Conservation (phyloP, 768 basidiomycete species). For the Gelatoporia subvermispora region DNA sequence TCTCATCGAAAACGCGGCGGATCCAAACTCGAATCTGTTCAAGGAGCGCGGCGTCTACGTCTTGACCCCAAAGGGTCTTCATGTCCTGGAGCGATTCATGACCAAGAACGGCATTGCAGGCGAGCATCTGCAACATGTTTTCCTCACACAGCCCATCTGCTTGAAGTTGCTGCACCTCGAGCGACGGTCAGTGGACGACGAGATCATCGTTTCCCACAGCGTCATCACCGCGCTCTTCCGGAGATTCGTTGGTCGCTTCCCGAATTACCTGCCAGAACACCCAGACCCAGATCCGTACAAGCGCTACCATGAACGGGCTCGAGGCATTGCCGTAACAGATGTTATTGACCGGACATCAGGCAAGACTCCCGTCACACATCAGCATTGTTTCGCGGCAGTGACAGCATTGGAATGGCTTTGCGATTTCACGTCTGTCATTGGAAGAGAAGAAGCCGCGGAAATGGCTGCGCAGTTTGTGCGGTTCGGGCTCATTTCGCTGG, state of each 20-base stretch:
- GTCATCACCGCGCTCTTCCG: conserved; percentile 94
- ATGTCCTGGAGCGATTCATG: conserved; percentile 99
- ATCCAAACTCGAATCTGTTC: conserved; percentile 84
- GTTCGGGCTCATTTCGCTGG: conserved; percentile 83
- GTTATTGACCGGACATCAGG: conserved; percentile 61
- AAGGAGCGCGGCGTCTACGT: conserved; percentile 97
- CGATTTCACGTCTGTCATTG: conserved; percentile 94
- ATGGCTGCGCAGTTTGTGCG: conserved; percentile 97
- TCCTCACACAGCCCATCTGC: conserved; percentile 90
- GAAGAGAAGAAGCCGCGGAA: conserved; percentile 94
- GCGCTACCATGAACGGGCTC: conserved; percentile 76
- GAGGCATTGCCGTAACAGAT: conserved; percentile 68
- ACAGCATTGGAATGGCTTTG: conserved; percentile 94
- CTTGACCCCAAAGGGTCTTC: conserved; percentile 95
- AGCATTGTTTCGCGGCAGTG: conserved; percentile 80
- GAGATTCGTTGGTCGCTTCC: conserved; percentile 84
- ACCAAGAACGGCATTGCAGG: conserved; percentile 98
- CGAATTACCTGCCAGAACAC: conserved; percentile 65
- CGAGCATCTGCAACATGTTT: conserved; percentile 86
- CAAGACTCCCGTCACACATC: conserved; percentile 46
- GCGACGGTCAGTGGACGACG: conserved; percentile 87
- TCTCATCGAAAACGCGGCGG: conserved; percentile 93
- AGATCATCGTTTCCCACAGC: conserved; percentile 91
- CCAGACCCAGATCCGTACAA: conserved; percentile 56
- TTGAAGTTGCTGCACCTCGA: conserved; percentile 98